Conservation (phyloP, 441 rosid species). For the Adansonia gregorii region DNA sequence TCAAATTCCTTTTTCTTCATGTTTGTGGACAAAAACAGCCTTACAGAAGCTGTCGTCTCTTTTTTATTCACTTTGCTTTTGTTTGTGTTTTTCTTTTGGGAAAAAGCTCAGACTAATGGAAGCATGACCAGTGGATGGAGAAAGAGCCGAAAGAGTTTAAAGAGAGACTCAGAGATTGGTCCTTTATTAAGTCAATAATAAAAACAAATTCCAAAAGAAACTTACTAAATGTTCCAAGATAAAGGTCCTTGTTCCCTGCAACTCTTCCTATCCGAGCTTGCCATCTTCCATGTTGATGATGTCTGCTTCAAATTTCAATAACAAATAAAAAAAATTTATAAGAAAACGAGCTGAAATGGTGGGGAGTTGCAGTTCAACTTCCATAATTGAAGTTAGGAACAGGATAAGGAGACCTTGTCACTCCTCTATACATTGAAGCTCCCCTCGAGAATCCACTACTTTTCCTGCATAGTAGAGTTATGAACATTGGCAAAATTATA, state of each 20-base stretch:
- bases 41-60: slow-evolving; percentile 25
- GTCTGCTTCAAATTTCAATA: slow-evolving; percentile 45
- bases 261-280: slow-evolving; percentile 97
- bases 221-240: slow-evolving; percentile 93
- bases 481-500: not conserved
- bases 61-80: slow-evolving; percentile 7
- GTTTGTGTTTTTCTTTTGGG: slow-evolving; percentile 16
- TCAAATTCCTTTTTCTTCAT: not conserved
- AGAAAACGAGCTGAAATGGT: slow-evolving; percentile 8
- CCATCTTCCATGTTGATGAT: slow-evolving; percentile 99
- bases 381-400: slow-evolving; percentile 4
- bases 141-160: slow-evolving; percentile 20
- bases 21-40: slow-evolving; percentile 29
- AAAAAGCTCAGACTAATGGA: slow-evolving; percentile 19
- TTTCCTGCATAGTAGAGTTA: slow-evolving; percentile 53
- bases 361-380: not conserved
- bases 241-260: slow-evolving; percentile 97
- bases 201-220: slow-evolving; percentile 9
- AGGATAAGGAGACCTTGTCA: slow-evolving; percentile 29
- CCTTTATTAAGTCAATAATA: slow-evolving; percentile 27
- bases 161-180: slow-evolving; percentile 4
- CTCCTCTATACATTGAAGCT: slow-evolving; percentile 43
- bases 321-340: not conserved
- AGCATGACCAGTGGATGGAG: slow-evolving; percentile 17
- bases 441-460: slow-evolving; percentile 99